Evolutionary conservation across 2,329 filamentous ascomycete genomes (phyloP), one percentile per base, ranked within the genome.

Genomic region (Septoria linicola): DNA sequence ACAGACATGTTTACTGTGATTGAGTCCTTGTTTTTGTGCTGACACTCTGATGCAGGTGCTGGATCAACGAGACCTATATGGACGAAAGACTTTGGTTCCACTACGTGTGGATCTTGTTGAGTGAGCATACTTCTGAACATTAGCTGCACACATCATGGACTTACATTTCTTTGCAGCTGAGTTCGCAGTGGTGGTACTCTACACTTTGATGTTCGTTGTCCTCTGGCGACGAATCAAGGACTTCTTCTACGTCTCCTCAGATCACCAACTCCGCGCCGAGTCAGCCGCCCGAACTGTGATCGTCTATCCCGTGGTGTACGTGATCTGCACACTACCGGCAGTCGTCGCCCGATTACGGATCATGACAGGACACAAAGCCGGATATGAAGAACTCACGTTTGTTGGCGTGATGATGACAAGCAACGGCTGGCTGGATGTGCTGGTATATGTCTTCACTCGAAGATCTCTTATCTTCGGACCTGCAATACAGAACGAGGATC

Each of bases 281-380:
- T 78, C 74, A 8, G 58, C 58, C 1, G 53, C 55, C 4, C 39
- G 51, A 16, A 58, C 46, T 16, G 49, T 80, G 75, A 69, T 87
- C 32, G 73, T 84, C 7, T 88, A 88, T 52, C 84, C 84, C 0
- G 61, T 85, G 57, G 82, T 87, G 54, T 87, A 87, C 64, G 76
- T 85, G 1, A 59, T 84, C 14, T 86, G 83, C 64, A 87, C 84
- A 0, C 72, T 83, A 0, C 84, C 84, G 0, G 73, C 87, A 1
- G 83, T 83, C 5, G 73, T 80, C 0, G 81, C 81, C 6, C 80
- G 84, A 51, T 80, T 87, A 56, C 76, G 77, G 1, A 77, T 76
- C 13, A 84, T 87, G 77, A 75, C 78, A 0, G 59, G 60, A 4
- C 30, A 37, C 10, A 35, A 23, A 6, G 45, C 61, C 0, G 68